Conservation (phyloP, 371 early-diverging fungal species). For the Mucor mucedo region DNA sequence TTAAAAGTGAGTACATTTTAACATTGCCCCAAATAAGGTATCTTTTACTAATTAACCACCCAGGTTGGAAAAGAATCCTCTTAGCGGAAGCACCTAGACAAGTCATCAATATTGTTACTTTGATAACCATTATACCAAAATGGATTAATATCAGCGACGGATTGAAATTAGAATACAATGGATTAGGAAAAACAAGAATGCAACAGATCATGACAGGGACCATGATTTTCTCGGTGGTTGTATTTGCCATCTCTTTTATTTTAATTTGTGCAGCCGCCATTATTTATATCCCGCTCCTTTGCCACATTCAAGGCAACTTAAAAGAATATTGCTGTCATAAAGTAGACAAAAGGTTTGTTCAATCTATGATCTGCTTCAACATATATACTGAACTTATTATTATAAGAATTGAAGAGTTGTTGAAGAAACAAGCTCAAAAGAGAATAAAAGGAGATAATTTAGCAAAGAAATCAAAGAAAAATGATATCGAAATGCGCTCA, state of each 20-base stretch:
- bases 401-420: slow-evolving; percentile 34
- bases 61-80: slow-evolving; percentile 86
- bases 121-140: slow-evolving; percentile 36
- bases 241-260: slow-evolving; percentile 59
- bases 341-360: slow-evolving; percentile 79
- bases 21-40: background rate
- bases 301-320: slow-evolving; percentile 84
- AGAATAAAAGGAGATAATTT: slow-evolving; percentile 24
- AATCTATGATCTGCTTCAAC: slow-evolving; percentile 6
- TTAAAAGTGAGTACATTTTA: slow-evolving; percentile 63
- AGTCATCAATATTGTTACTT: slow-evolving; percentile 60
- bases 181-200: slow-evolving; percentile 47
- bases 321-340: slow-evolving; percentile 93
- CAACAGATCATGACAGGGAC: slow-evolving; percentile 52
- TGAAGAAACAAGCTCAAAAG: slow-evolving; percentile 37
- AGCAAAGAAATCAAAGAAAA: slow-evolving; percentile 14
- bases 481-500: slow-evolving; percentile 28
- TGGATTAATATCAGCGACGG: slow-evolving; percentile 44
- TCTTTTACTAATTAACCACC: slow-evolving; percentile 46
- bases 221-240: slow-evolving; percentile 46
- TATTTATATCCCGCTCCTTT: slow-evolving; percentile 82
- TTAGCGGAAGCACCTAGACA: slow-evolving; percentile 90
- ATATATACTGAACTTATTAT: background rate
- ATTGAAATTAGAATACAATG: slow-evolving; percentile 27
- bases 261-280: slow-evolving; percentile 67